These are phyloP conservation scores for Aspergillus coremiiformis DNA, from an alignment of 495 filamentous ascomycete genomes.

Conservation along the genomic window DNA sequence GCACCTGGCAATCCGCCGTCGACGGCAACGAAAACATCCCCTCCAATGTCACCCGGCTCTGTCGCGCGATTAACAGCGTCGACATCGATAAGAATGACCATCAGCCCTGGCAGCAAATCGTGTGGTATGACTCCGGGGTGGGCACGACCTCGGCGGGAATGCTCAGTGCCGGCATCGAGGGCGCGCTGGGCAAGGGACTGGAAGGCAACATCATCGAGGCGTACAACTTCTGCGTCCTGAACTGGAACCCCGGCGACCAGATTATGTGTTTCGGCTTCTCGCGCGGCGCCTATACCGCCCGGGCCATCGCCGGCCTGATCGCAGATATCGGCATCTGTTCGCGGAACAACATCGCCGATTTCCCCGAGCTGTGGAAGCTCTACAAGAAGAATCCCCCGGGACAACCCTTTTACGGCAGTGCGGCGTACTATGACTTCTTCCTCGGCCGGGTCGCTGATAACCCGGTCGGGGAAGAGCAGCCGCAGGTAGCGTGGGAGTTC, in stretches of 20 bases:
- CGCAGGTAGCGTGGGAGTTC: too few relatives aligned
- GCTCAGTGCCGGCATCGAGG: conserved; percentile 5
- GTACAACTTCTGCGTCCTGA: conserved; percentile 43
- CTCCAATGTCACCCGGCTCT: conserved; percentile 40
- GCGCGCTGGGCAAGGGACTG: conserved; percentile 30
- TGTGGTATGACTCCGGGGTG: conserved; percentile 51
- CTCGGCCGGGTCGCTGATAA: too few relatives aligned
- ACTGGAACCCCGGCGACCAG: conserved; percentile 48
- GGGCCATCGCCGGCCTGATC: conserved; percentile 49
- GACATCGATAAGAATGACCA: conserved; percentile 16
- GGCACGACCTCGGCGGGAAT: conserved; percentile 33
- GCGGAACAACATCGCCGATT: conserved; percentile 31
- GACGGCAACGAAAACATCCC: conserved; percentile 8
- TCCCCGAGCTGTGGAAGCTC: conserved; percentile 41
- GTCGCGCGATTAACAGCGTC: conserved; percentile 27
- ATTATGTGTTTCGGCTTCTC: conserved; percentile 57
- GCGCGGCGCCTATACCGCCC: conserved; percentile 51
- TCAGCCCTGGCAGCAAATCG: conserved; percentile 37
- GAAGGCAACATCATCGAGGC: conserved; percentile 44
- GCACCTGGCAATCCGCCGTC: conserved; percentile 1
- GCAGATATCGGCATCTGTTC: conserved; percentile 43
- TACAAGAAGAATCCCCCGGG: conserved; percentile 29
- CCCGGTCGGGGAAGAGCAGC: too few relatives aligned
- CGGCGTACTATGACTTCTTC: too few relatives aligned
- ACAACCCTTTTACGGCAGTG: too few relatives aligned